A percentile compares a stretch with the other conserved stretches of the same genome.
These are phyloP conservation scores for Penicillium corylophilum DNA, from an alignment of 2,329 filamentous ascomycete species.

Conservation along the genomic window DNA sequence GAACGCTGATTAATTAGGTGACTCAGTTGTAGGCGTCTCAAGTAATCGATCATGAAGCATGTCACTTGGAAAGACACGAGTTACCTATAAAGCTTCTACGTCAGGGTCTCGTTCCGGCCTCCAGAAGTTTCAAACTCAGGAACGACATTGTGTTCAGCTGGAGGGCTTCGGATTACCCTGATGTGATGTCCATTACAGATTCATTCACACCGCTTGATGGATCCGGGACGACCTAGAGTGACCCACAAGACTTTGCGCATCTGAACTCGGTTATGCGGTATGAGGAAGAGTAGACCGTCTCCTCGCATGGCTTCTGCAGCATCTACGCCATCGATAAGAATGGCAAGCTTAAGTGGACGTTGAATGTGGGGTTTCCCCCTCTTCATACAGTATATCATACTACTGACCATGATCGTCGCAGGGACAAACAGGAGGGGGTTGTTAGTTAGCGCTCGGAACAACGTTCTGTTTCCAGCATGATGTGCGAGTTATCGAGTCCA, in stretches of 20 bases:
- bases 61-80: no score
- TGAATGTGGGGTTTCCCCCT: constrained; percentile 13
- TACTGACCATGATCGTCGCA: constrained; percentile 1
- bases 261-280: constrained; percentile 16
- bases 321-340: constrained; percentile 20
- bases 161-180: no score
- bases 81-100: no score
- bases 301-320: constrained; percentile 16
- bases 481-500: constrained; percentile 27
- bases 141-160: no score
- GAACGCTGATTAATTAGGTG: no score
- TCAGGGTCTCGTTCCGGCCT: no score
- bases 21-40: no score
- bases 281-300: constrained; percentile 19
- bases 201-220: no score
- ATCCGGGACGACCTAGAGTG: constrained; percentile 1
- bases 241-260: constrained; percentile 19
- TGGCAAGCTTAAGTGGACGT: constrained; percentile 22
- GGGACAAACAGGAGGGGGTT: constrained; percentile 22
- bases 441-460: constrained; percentile 5
- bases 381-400: not conserved
- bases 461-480: constrained; percentile 29
- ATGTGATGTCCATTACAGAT: no score
- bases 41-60: no score
- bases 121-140: no score